Conservation (phyloP, 2,329 filamentous ascomycete genomes). For the Cordyceps fumosorosea region DNA sequence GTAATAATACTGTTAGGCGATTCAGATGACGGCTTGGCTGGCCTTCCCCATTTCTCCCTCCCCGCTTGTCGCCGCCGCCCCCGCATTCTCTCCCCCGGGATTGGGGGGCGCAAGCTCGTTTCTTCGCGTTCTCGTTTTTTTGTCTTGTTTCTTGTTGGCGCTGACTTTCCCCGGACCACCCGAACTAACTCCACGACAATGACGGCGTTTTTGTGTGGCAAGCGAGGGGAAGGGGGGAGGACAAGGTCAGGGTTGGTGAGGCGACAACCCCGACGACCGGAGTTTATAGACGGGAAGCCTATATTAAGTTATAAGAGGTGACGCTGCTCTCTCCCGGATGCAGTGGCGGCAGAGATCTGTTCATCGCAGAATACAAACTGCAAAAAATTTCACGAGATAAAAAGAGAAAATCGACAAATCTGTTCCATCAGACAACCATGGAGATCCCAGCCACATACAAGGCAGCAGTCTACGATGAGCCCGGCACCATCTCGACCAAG, state of each 20-base stretch:
- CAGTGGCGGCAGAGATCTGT: too few species aligned
- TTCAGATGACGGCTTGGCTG: background rate
- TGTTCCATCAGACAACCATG: background rate
- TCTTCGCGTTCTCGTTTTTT: too few species aligned
- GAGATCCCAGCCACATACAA: constrained; percentile 11
- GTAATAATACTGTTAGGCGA: background rate
- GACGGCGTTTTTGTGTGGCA: background rate
- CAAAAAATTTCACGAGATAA: background rate
- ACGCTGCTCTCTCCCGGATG: too few species aligned
- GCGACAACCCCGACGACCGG: background rate
- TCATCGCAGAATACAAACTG: background rate
- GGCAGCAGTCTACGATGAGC: constrained; percentile 21
- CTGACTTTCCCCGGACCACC: too few species aligned
- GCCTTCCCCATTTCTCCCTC: background rate
- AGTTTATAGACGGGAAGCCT: background rate
- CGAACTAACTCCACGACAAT: too few species aligned
- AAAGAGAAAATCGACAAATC: background rate
- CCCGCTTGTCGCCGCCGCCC: too few species aligned
- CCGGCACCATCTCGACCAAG: constrained; percentile 21
- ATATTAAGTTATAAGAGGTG: too few species aligned
- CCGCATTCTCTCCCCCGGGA: too few species aligned
- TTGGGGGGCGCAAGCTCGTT: too few species aligned
- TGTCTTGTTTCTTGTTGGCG: too few species aligned
- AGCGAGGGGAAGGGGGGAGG: background rate
- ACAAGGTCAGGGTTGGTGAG: background rate